These are phyloP conservation scores for Clathrospora elynae DNA, from an alignment of 2,329 filamentous ascomycete species.

Conservation along the genomic window DNA sequence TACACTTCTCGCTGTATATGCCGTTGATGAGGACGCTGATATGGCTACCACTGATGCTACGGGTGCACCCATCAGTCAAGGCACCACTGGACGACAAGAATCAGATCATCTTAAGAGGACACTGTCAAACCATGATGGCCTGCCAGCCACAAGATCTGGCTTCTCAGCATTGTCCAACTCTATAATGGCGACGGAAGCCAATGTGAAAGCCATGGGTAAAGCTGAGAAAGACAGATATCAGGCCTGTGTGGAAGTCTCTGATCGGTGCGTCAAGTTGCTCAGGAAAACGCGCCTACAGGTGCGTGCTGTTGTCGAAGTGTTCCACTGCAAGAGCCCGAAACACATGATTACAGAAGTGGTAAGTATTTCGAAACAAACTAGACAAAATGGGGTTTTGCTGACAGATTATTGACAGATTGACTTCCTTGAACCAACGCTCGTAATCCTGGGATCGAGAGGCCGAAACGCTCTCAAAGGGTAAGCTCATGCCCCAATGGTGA, in stretches of 20 bases:
- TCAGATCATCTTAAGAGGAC: slow-evolving; percentile 73
- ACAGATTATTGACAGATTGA: slow-evolving; percentile 67
- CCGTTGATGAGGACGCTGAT: slow-evolving; percentile 79
- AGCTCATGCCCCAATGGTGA: slow-evolving; percentile 43
- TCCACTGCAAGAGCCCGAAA: slow-evolving; percentile 97
- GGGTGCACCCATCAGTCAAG: slow-evolving; percentile 68
- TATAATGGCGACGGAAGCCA: slow-evolving; percentile 42
- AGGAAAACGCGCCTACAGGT: slow-evolving; percentile 93
- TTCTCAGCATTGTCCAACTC: slow-evolving; percentile 43
- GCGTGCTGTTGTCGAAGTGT: slow-evolving; percentile 89
- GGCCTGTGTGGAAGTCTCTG: slow-evolving; percentile 82
- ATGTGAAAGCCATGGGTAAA: slow-evolving; percentile 51
- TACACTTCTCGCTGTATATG: slow-evolving; percentile 90
- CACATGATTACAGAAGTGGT: slow-evolving; percentile 93
- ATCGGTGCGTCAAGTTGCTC: slow-evolving; percentile 81
- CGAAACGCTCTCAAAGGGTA: slow-evolving; percentile 92
- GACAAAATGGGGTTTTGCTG: slow-evolving; percentile 25
- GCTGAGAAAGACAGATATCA: slow-evolving; percentile 78
- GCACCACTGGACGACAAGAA: slow-evolving; percentile 73
- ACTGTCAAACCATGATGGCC: slow-evolving; percentile 55
- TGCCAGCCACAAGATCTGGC: slow-evolving; percentile 38
- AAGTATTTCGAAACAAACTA: slow-evolving; percentile 40
- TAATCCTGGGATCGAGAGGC: slow-evolving; percentile 89
- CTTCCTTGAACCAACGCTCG: slow-evolving; percentile 84
- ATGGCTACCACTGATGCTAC: slow-evolving; percentile 57